phyloP scores from a whole-genome alignment of 345 rosid species.

The Eucalyptus fibrosa region DNA sequence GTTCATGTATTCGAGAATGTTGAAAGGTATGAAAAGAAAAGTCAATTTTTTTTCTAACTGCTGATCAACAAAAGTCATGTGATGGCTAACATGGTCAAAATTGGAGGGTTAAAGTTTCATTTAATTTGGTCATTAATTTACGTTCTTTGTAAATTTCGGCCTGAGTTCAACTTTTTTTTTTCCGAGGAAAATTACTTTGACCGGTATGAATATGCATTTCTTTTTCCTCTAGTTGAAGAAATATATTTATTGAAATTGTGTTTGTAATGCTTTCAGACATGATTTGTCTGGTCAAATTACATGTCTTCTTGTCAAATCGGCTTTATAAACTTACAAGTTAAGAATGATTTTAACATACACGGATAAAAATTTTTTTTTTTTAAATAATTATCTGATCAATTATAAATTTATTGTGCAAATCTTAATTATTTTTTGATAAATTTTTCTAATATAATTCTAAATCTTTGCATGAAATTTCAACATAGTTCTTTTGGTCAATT shows the following conservation, averaged over 20 bases:
- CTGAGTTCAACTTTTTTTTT: not conserved
- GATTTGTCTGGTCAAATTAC: not conserved
- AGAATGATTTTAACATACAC: not conserved
- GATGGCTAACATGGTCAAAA: not conserved
- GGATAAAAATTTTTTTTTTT: accelerated
- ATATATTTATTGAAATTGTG: not conserved
- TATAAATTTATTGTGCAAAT: accelerated
- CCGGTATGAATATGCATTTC: not conserved
- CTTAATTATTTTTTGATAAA: not conserved
- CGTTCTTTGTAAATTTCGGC: not conserved
- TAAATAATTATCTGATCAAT: accelerated
- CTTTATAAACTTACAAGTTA: not conserved
- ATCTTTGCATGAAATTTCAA: not conserved
- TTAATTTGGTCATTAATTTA: not conserved
- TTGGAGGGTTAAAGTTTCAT: not conserved
- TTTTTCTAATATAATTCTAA: not conserved
- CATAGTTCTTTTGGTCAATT: accelerated
- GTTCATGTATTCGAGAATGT: not conserved
- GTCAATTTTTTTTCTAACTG: not conserved
- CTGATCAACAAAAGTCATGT: not conserved
- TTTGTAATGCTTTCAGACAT: not conserved
- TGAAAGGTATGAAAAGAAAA: not conserved
- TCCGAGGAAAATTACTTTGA: not conserved
- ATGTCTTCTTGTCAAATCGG: not conserved
- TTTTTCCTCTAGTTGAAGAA: too few species aligned